These are phyloP conservation scores for Melampsora americana DNA, from an alignment of 1,284 basidiomycete species.

Conservation along the genomic window DNA sequence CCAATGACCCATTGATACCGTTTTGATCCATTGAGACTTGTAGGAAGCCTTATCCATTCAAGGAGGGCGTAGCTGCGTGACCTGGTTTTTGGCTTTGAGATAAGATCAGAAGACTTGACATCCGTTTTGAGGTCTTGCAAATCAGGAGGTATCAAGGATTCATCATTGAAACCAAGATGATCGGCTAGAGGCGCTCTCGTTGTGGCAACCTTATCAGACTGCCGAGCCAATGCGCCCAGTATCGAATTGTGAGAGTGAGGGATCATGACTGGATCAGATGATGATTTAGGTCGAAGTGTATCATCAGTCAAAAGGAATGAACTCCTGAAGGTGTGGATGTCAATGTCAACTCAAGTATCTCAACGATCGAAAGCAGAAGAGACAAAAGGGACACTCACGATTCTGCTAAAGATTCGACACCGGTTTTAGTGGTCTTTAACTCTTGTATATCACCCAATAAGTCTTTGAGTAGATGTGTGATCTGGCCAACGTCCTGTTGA, in stretches of 20 bases:
- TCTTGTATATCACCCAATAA: neutral
- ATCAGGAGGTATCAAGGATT: neutral
- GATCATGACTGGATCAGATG: neutral
- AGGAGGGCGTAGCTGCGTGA: neutral
- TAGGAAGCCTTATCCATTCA: neutral
- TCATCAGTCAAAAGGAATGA: neutral
- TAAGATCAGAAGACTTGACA: neutral
- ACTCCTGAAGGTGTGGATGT: neutral
- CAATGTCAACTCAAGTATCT: too few relatives aligned
- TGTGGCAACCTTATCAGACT: neutral
- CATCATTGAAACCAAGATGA: neutral
- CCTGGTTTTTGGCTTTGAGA: neutral
- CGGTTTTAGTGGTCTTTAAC: neutral
- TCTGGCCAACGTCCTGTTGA: neutral
- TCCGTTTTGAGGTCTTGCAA: neutral
- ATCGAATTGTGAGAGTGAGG: neutral
- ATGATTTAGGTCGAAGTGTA: neutral
- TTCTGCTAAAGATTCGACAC: neutral
- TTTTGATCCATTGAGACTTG: neutral
- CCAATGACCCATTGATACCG: conserved; percentile 2
- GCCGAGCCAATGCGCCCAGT: neutral
- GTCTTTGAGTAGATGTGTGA: neutral
- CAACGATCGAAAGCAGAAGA: too few relatives aligned
- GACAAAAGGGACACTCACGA: neutral
- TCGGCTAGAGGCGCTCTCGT: neutral